Conservation (phyloP, 2,329 filamentous ascomycete genomes). For the Aspergillus piperis region DNA sequence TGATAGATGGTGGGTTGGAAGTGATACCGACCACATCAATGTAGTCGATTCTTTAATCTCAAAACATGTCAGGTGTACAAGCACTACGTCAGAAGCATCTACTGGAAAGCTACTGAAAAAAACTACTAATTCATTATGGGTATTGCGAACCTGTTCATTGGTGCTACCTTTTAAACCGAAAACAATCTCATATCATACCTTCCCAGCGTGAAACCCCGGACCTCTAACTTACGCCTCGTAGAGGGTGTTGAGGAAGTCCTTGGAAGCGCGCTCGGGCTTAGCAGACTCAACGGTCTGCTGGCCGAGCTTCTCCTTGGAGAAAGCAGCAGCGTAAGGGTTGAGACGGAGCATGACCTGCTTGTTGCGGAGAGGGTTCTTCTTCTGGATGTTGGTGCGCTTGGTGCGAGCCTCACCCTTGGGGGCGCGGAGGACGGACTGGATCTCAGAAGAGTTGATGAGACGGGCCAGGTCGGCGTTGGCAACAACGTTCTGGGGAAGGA, state of each 20-base stretch:
- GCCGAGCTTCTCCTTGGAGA: constrained; percentile 82
- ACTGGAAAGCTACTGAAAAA: background rate
- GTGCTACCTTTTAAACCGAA: constrained; percentile 26
- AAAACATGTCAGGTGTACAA: too few species aligned
- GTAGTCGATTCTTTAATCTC: too few species aligned
- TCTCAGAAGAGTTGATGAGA: constrained; percentile 98
- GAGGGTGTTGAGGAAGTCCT: constrained; percentile 56
- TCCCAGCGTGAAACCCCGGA: constrained; percentile 19
- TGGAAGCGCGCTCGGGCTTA: constrained; percentile 61
- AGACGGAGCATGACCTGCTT: constrained; percentile 97
- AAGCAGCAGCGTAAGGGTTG: constrained; percentile 95
- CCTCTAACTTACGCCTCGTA: constrained; percentile 51
- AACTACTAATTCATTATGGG: background rate
- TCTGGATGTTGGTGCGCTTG: constrained; percentile 90
- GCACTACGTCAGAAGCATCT: too few species aligned
- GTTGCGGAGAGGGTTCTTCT: constrained; percentile 99
- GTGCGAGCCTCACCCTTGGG: constrained; percentile 87
- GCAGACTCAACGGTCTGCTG: constrained; percentile 64
- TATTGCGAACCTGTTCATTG: constrained; percentile 20
- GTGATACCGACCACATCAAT: too few species aligned
- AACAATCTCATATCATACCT: constrained; percentile 25
- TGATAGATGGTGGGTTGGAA: too few species aligned
- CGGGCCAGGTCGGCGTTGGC: constrained; percentile 93
- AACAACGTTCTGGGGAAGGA: constrained; percentile 89
- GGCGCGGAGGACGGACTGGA: constrained; percentile 91